Conservation (phyloP, 352 stramenopile genomes). For the Plasmopara muralis region DNA sequence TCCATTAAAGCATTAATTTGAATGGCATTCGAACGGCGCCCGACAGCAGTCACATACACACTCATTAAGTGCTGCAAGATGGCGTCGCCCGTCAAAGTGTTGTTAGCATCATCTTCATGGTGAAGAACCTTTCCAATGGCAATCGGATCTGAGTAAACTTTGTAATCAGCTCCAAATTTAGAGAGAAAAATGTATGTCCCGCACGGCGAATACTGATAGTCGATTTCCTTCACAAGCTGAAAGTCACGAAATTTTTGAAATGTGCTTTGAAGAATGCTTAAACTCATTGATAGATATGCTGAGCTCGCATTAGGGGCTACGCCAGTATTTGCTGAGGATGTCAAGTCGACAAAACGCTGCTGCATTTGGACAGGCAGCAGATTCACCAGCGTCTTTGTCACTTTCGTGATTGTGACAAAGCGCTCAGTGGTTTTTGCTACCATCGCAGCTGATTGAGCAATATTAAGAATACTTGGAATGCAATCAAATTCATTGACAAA, state of each 20-base stretch:
- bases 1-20: slow-evolving; percentile 81
- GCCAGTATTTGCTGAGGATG: slow-evolving; percentile 22
- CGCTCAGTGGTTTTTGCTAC: slow-evolving; percentile 73
- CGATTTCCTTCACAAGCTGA: slow-evolving; percentile 67
- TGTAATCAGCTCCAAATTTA: slow-evolving; percentile 46
- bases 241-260: slow-evolving; percentile 77
- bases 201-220: slow-evolving; percentile 71
- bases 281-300: slow-evolving; percentile 72
- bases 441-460: slow-evolving; percentile 69
- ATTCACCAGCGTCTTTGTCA: slow-evolving; percentile 64
- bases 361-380: slow-evolving; percentile 71
- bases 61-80: slow-evolving; percentile 82
- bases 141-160: slow-evolving; percentile 38
- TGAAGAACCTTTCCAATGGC: slow-evolving; percentile 37
- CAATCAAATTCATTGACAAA: slow-evolving; percentile 86
- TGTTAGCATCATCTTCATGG: slow-evolving; percentile 39
- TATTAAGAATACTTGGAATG: slow-evolving; percentile 78
- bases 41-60: slow-evolving; percentile 66
- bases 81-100: slow-evolving; percentile 60
- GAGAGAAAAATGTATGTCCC: slow-evolving; percentile 74
- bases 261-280: slow-evolving; percentile 71
- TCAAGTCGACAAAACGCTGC: slow-evolving; percentile 44
- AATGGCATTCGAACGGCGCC: slow-evolving; percentile 67
- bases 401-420: slow-evolving; percentile 75
- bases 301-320: slow-evolving; percentile 38